Conservation (phyloP, 495 filamentous ascomycete genomes). For the Xylaria scruposa region DNA sequence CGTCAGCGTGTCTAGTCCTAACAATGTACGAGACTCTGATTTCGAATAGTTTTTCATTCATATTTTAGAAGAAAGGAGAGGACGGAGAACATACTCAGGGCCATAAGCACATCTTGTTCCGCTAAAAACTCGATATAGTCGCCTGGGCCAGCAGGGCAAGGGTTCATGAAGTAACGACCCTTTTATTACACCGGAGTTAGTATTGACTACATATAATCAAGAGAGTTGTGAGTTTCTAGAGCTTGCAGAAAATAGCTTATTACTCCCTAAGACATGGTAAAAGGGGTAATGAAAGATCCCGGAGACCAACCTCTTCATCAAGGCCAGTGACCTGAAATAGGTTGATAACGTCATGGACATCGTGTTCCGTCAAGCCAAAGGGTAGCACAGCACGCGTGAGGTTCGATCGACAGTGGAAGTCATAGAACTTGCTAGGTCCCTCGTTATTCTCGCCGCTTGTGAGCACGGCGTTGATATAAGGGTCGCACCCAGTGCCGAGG, state of each 20-base stretch:
- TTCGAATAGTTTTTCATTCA: background rate
- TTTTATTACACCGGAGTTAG: conserved; percentile 34
- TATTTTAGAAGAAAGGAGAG: conserved; percentile 21
- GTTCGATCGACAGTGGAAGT: conserved; percentile 85
- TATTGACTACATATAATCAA: background rate
- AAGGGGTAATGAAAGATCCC: background rate
- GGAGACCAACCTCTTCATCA: conserved; percentile 50
- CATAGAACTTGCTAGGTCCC: conserved; percentile 49
- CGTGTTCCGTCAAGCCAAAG: conserved; percentile 70
- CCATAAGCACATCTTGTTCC: conserved; percentile 76
- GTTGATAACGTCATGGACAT: conserved; percentile 83
- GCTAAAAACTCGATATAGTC: conserved; percentile 81
- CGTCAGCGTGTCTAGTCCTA: background rate
- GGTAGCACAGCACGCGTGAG: conserved; percentile 73
- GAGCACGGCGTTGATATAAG: conserved; percentile 74
- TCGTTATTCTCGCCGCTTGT: conserved; percentile 48
- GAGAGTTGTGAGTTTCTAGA: background rate
- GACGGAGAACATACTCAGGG: conserved; percentile 60
- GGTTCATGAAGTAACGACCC: conserved; percentile 78
- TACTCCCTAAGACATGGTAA: background rate
- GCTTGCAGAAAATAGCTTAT: background rate
- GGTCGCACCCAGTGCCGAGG: conserved; percentile 78
- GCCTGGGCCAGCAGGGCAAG: conserved; percentile 68
- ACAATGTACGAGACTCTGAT: background rate
- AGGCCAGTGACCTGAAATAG: conserved; percentile 82